Percentiles rank a stretch among this genome's conserved stretches.
These are phyloP conservation scores for Mucor saturninus DNA, from an alignment of 371 early-diverging fungal species.

Conservation along the genomic window DNA sequence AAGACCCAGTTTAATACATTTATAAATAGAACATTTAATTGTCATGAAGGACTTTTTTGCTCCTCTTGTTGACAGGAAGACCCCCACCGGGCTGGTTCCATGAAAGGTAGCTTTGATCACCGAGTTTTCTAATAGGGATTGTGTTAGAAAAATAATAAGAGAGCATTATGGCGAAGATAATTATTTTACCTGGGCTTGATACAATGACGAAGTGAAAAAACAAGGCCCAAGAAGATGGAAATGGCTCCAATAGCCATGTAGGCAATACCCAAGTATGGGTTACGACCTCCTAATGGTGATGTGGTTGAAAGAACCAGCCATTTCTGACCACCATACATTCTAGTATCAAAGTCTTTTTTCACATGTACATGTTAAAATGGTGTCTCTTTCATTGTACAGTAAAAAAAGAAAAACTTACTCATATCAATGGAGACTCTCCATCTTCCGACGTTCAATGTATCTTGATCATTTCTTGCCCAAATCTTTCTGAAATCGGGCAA, in stretches of 20 bases:
- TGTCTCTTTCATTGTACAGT: not conserved
- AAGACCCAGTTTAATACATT: not conserved
- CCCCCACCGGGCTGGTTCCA: conserved; percentile 86
- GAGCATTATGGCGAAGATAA: not conserved
- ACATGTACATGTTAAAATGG: not conserved
- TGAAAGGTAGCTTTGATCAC: conserved; percentile 90
- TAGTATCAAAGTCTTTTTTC: conserved; percentile 80
- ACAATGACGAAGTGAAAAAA: conserved; percentile 86
- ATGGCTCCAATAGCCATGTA: conserved; percentile 89
- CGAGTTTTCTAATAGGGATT: conserved; percentile 69
- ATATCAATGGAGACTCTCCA: conserved; percentile 73
- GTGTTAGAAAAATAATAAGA: not conserved
- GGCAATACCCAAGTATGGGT: conserved; percentile 92
- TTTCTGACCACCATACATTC: conserved; percentile 87
- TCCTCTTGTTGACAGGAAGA: conserved; percentile 32
- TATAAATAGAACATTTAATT: conserved; percentile 22
- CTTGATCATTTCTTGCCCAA: conserved; percentile 79
- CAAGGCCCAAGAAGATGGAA: conserved; percentile 83
- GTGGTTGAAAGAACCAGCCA: conserved; percentile 90
- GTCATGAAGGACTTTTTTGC: conserved; percentile 29
- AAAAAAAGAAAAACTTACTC: conserved; percentile 47
- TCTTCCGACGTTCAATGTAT: conserved; percentile 58
- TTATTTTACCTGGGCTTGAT: conserved; percentile 80
- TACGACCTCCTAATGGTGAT: conserved; percentile 93
- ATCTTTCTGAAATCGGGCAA: conserved; percentile 97